These are phyloP conservation scores for Malbranchea cinnamomea DNA, from an alignment of 2,329 filamentous ascomycete genomes.

Conservation along the genomic window DNA sequence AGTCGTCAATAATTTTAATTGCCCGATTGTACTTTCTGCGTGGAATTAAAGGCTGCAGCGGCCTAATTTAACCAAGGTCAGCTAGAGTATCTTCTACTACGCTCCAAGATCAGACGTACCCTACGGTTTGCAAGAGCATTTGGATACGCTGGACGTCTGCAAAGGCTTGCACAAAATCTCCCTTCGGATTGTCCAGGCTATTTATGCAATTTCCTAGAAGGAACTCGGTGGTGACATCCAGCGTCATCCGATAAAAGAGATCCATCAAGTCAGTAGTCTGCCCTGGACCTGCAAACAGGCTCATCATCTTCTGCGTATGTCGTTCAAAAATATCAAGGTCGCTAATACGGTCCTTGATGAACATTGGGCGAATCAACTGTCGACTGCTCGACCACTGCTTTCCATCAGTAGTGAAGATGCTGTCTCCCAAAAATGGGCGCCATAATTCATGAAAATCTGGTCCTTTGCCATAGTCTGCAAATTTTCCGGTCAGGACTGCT, in stretches of 20 bases:
- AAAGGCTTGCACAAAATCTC: constrained; percentile 61
- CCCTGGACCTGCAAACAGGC: constrained; percentile 39
- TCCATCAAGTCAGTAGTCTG: constrained; percentile 40
- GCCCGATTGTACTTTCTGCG: constrained; percentile 42
- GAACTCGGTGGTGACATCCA: constrained; percentile 69
- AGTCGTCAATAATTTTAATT: constrained; percentile 50
- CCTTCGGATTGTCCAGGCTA: constrained; percentile 39
- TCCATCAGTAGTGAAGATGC: constrained; percentile 37
- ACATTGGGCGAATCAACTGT: constrained; percentile 32
- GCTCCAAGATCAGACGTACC: no score
- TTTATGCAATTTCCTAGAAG: constrained; percentile 56
- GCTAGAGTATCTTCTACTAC: no score
- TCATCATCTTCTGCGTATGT: constrained; percentile 43
- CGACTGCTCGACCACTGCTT: constrained; percentile 32
- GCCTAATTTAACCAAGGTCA: constrained; percentile 20
- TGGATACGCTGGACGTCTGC: constrained; percentile 59
- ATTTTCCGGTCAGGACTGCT: constrained; percentile 37
- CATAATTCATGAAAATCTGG: constrained; percentile 23
- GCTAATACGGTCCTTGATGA: constrained; percentile 36
- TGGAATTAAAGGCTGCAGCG: constrained; percentile 44
- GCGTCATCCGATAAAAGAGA: constrained; percentile 49
- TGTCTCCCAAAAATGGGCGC: constrained; percentile 26
- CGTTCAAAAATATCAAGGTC: constrained; percentile 43
- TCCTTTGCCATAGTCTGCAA: constrained; percentile 34
- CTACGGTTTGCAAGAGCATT: constrained; percentile 21